Evolutionary conservation across 805 yeast species (phyloP), one percentile per base, ranked within the genome.

Genomic region (Starmerella riodocensis): DNA sequence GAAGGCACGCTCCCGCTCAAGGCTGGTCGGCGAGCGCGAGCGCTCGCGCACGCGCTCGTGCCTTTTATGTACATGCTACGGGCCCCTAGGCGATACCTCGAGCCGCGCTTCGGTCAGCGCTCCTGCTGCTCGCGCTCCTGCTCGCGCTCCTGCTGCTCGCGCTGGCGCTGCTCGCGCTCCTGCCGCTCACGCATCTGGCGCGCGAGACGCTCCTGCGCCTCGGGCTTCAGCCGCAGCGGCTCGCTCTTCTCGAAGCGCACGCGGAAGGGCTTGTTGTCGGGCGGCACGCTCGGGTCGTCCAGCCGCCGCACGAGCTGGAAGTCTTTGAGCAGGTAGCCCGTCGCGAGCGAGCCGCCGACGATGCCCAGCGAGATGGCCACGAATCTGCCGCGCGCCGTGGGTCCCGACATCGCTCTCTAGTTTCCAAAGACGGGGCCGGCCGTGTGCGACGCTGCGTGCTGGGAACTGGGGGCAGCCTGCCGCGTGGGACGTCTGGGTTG

Each of bases 141-240:
- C 9, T 23, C 11, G 25, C 25, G 25, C 25, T 23, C 11, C 25
- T n/a, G n/a, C n/a, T n/a, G n/a, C n/a, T n/a, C n/a, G n/a, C n/a
- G n/a, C n/a, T n/a, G n/a, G n/a, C n/a, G n/a, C n/a, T n/a, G n/a
- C n/a, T n/a, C n/a, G n/a, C n/a, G n/a, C n/a, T n/a, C n/a, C n/a
- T n/a, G n/a, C n/a, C n/a, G n/a, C n/a, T n/a, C n/a, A n/a, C n/a
- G n/a, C n/a, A n/a, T n/a, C n/a, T n/a, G n/a, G n/a, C n/a, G n/a
- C n/a, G n/a, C 37, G 4, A 47, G 41, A 17, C 45, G 30, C 3
- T 40, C 42, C 26, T 48, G 46, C 2, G 49, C 57, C 32, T 54
- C 59, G 11, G 57, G 55, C 34, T 52, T 55, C 14, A 54, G 52
- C 24, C 40, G 39, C 18, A 57, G 46, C 3, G 59, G 58, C 35